Evolutionary conservation across 805 yeast genomes (phyloP).

Genomic region (Wickerhamiella vanderwaltii): DNA sequence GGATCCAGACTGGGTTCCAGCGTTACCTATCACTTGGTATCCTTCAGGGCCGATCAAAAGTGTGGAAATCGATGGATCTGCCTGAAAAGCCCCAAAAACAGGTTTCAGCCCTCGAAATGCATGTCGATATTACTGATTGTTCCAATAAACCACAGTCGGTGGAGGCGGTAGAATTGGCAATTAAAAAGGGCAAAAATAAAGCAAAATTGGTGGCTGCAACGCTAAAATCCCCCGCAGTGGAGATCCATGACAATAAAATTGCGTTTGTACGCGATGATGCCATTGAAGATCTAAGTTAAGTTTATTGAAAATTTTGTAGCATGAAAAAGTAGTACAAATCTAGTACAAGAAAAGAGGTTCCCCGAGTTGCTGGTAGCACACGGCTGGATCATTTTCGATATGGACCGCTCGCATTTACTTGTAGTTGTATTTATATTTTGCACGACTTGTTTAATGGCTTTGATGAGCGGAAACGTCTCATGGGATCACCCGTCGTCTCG

Average conservation of each 20-base stretch:
- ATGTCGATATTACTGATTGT: constrained; percentile 28
- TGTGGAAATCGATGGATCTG: constrained; percentile 22
- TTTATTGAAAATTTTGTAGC: constrained; percentile 14
- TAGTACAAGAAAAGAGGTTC: no score
- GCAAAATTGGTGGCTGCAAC: constrained; percentile 39
- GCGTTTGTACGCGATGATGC: constrained; percentile 25
- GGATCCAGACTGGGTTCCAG: constrained; percentile 36
- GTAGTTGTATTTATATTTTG: not conserved
- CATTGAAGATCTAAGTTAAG: constrained; percentile 25
- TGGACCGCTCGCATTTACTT: not conserved
- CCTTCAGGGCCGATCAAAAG: constrained; percentile 38
- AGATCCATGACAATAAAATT: constrained; percentile 30
- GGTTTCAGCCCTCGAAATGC: constrained; percentile 16
- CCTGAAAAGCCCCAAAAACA: constrained; percentile 11
- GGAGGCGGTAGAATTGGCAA: constrained; percentile 39
- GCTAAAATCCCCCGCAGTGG: constrained; percentile 21
- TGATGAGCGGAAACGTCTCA: no score
- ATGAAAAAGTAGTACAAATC: no score
- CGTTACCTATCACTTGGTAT: constrained; percentile 53
- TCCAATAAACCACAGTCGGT: constrained; percentile 46
- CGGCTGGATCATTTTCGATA: no score
- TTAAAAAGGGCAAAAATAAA: constrained; percentile 49
- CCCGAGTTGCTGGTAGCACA: no score
- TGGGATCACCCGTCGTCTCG: no score
- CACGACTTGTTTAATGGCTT: no score